phyloP scores from a whole-genome alignment of 169 alveolate species.

The Cryptosporidium ubiquitum region DNA sequence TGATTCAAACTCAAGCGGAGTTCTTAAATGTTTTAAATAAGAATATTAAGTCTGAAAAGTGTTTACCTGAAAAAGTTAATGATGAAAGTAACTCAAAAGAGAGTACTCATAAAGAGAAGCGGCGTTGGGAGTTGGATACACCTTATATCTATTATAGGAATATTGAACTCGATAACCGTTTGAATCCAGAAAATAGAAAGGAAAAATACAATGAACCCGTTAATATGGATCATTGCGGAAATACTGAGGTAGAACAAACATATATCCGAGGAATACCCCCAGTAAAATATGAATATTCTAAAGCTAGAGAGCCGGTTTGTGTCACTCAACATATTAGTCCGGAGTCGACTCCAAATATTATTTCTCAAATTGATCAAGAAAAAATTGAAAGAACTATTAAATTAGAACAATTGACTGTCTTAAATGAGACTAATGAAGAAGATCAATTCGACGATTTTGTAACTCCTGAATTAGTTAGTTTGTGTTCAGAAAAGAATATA shows the following conservation, averaged over 20 bases:
- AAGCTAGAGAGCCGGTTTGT: not conserved
- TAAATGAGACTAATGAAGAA: not conserved
- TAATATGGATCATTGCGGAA: not conserved
- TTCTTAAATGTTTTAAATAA: not conserved
- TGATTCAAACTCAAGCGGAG: not conserved
- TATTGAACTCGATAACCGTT: not conserved
- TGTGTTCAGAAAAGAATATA: not conserved
- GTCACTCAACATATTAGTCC: not conserved
- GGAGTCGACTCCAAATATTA: not conserved
- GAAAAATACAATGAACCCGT: not conserved
- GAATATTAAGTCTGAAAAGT: not conserved
- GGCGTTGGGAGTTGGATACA: constrained; percentile 61
- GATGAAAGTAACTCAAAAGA: not conserved
- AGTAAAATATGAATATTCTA: not conserved
- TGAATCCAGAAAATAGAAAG: not conserved
- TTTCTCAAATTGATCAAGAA: not conserved
- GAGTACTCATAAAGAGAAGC: not conserved
- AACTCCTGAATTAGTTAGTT: not conserved
- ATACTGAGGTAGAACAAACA: not conserved
- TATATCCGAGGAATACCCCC: not conserved
- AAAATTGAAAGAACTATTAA: not conserved
- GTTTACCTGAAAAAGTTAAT: not conserved
- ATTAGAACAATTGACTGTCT: not conserved
- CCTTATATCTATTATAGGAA: constrained; percentile 25
- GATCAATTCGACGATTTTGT: not conserved